Conservation (phyloP, 345 rosid species). For the Laguncularia racemosa region DNA sequence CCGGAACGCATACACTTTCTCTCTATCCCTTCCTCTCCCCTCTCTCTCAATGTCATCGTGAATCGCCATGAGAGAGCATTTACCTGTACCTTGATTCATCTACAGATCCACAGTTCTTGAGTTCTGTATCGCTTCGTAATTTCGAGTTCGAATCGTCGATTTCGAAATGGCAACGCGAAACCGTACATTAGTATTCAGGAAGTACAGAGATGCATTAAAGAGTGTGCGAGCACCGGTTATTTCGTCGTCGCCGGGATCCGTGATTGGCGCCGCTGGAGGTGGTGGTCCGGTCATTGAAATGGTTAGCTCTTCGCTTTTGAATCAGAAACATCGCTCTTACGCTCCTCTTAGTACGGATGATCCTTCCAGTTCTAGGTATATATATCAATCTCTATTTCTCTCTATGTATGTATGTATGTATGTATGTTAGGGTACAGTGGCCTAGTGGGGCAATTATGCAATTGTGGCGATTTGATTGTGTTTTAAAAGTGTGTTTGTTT, state of each 20-base stretch:
- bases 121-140: neutral
- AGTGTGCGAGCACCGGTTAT: slow-evolving; percentile 64
- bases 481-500: too few species aligned
- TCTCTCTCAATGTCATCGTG: neutral
- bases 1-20: too few species aligned
- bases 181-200: slow-evolving; percentile 56
- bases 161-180: slow-evolving; percentile 78
- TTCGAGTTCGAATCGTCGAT: neutral
- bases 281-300: slow-evolving; percentile 89
- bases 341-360: slow-evolving; percentile 87
- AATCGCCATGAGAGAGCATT: slow-evolving; percentile 1
- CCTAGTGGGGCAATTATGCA: too few species aligned
- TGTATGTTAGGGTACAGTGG: too few species aligned
- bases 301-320: slow-evolving; percentile 72
- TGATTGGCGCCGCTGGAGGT: slow-evolving; percentile 15
- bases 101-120: slow-evolving; percentile 1
- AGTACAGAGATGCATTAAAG: slow-evolving; percentile 84
- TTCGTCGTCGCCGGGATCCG: slow-evolving; percentile 22
- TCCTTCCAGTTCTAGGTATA: slow-evolving; percentile 76
- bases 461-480: too few species aligned
- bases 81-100: neutral
- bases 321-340: slow-evolving; percentile 48
- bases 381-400: too few species aligned
- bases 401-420: too few species aligned
- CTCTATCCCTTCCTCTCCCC: neutral